Evolutionary conservation across 129 eudicot genomes (phyloP).

Genomic region (Scalesia atractyloides): DNA sequence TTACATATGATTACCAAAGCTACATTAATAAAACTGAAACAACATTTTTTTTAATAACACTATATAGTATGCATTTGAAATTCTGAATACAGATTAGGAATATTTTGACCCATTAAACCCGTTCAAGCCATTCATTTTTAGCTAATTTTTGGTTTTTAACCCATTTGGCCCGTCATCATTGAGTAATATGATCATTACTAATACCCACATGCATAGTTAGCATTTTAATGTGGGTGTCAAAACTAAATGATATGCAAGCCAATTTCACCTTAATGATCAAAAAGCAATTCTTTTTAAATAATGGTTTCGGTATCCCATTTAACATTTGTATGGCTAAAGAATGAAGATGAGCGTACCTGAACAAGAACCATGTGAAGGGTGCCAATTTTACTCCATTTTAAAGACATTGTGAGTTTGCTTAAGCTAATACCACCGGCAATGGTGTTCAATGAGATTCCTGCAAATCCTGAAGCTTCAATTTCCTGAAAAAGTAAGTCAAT

Average conservation of each 20-base stretch:
- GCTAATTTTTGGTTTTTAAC: not conserved
- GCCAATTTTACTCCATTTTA: constrained; percentile 86
- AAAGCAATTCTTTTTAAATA: not conserved
- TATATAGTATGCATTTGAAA: too few species aligned
- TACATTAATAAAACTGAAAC: too few species aligned
- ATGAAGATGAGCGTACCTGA: constrained; percentile 53
- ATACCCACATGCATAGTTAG: not conserved
- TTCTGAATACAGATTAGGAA: too few species aligned
- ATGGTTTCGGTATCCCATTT: not conserved
- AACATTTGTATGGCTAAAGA: not conserved
- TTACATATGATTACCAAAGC: too few species aligned
- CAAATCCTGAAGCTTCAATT: constrained; percentile 63
- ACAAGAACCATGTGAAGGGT: constrained; percentile 60
- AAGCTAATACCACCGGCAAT: constrained; percentile 57
- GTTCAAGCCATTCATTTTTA: not conserved
- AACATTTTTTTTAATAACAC: too few species aligned
- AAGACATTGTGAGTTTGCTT: constrained; percentile 55
- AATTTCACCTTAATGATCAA: not conserved
- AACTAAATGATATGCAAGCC: not conserved
- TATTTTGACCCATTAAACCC: not conserved
- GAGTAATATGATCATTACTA: not conserved
- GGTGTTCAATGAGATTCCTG: constrained; percentile 56
- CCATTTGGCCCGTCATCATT: not conserved
- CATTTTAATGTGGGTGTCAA: not conserved
- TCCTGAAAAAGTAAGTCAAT: constrained; percentile 49